Base-by-base conservation (phyloP, 305 asterid species). In the Fraxinus dipetala region DNA sequence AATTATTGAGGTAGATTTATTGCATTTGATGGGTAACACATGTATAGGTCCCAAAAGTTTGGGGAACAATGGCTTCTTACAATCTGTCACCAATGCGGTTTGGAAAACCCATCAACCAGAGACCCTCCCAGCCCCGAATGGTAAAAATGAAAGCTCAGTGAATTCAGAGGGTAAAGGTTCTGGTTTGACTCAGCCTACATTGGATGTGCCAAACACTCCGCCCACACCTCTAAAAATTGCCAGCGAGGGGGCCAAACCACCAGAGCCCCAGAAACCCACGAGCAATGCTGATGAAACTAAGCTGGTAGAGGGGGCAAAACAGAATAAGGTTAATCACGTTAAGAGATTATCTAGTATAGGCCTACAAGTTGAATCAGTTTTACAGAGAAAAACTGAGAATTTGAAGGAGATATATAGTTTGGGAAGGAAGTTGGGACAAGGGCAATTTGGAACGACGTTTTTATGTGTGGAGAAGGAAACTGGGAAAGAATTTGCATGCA, bases 381-480 rank as follows among this genome's bases (percentile, higher is more conserved):
- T 93, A 78, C 93, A 85, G 77, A 78, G 94, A 5, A 93, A 88
- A 40, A 91, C 96, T 0, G 92, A 82, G 80, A 91, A 87, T 77
- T 38, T 93, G 77, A 90, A 90, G 86, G 97, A 93, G 9, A 61
- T 74, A 45, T 93, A 86, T 56, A 89, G 83, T 80, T 77, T 89
- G 83, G 97, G 96, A 59, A 90, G 82, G 88, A 93, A 91, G 45
- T 85, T 93, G 82, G 96, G 96, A 51, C 95, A 93, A 80, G 96
- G 97, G 16, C 93, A 91, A 85, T 93, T 93, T 5, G 96, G 97
- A 70, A 90, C 93, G 1, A 93, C 97, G 0, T 91, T 40, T 79
- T 83, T 89, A 48, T 93, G 96, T 65, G 13, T 90, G 16, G 94
- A 90, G 83, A 93, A 90, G 85, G 86, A 77, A 1, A 85, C 85